Percentiles rank a stretch among this genome's conserved stretches.
Evolutionary conservation across 2,329 filamentous ascomycete genomes (phyloP).

Genomic region (Hypomyces rosellus): DNA sequence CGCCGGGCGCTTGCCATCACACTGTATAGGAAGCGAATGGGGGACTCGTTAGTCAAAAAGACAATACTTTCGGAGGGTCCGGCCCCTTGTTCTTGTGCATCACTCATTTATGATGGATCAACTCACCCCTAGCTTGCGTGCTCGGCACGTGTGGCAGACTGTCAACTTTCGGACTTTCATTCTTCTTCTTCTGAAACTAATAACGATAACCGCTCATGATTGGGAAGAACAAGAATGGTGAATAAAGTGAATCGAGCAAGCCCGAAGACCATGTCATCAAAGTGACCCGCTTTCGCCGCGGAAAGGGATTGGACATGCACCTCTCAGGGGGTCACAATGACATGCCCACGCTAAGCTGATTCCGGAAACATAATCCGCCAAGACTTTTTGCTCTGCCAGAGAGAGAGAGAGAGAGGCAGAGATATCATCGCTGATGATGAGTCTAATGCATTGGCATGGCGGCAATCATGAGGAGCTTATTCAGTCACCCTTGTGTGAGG

Average conservation of each 20-base stretch:
- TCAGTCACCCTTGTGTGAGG: too few species aligned
- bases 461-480: too few species aligned
- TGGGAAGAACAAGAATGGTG: conserved; percentile 1
- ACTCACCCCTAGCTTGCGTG: conserved; percentile 20
- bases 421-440: not conserved
- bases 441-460: too few species aligned
- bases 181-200: not conserved
- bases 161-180: conserved; percentile 20
- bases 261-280: too few species aligned
- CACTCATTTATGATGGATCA: not conserved
- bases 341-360: conserved; percentile 2
- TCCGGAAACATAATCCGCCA: conserved; percentile 10
- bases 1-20: conserved; percentile 19
- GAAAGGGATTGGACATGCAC: not conserved
- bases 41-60: too few species aligned
- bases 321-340: not conserved
- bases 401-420: not conserved
- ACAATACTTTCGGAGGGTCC: too few species aligned
- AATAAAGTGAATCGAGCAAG: not conserved
- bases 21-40: conserved; percentile 13
- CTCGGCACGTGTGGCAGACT: conserved; percentile 21
- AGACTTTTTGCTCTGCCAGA: conserved; percentile 2
- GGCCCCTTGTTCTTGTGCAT: not conserved
- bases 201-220: not conserved
- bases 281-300: not conserved